Percentiles rank a stretch among this genome's conserved stretches.
Evolutionary conservation across 2,329 filamentous ascomycete genomes (phyloP).

Genomic region (Fusarium fujikuroi): DNA sequence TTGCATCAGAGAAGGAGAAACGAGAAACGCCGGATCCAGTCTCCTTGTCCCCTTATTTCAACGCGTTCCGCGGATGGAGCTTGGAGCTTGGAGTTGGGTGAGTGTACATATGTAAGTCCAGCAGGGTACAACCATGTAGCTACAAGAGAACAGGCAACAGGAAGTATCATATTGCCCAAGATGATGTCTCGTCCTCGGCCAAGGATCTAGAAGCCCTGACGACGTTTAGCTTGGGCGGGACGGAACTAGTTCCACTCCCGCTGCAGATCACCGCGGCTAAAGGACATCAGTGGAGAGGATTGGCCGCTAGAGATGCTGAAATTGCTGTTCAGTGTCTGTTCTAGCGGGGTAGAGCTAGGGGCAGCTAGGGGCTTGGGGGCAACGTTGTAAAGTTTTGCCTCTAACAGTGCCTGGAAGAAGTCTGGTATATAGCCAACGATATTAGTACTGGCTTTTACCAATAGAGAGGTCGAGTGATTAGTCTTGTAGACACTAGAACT

Average conservation of each 20-base stretch:
- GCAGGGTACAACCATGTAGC: neutral
- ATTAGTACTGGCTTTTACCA: neutral
- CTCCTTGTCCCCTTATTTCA: neutral
- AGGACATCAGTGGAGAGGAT: neutral
- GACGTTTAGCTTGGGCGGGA: neutral
- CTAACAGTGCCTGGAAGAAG: neutral
- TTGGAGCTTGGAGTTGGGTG: neutral
- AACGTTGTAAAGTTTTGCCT: neutral
- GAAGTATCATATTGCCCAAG: neutral
- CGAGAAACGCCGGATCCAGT: neutral
- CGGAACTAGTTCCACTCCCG: neutral
- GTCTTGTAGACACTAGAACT: neutral
- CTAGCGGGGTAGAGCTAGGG: neutral
- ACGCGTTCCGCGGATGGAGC: neutral
- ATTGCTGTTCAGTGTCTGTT: neutral
- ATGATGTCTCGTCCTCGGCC: neutral
- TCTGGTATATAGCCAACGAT: neutral
- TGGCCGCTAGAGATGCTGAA: neutral
- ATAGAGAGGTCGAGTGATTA: neutral
- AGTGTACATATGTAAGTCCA: neutral
- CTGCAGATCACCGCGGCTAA: slow-evolving; percentile 10
- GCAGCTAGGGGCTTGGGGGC: neutral
- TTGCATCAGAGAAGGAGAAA: neutral
- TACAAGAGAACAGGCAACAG: neutral
- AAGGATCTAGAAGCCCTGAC: neutral